phyloP scores from a whole-genome alignment of 2,329 filamentous ascomycete species.

The Exophiala mesophila region DNA sequence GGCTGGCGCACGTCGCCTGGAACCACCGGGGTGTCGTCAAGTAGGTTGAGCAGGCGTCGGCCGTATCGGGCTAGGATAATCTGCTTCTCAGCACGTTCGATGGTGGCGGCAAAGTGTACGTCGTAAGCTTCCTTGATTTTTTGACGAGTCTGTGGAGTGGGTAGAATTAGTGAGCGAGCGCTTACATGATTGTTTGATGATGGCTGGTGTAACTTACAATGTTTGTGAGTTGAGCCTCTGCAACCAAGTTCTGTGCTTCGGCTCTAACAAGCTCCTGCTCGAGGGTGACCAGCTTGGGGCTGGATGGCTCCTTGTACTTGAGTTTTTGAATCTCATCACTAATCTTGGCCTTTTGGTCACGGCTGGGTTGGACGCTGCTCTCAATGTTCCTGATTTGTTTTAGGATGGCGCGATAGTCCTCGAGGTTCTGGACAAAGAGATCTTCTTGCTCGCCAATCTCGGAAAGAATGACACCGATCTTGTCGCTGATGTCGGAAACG shows the following conservation, averaged over 20 bases:
- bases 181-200: neutral
- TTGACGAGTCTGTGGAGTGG: constrained; percentile 67
- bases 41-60: constrained; percentile 72
- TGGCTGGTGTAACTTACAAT: constrained; percentile 57
- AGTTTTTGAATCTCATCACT: constrained; percentile 86
- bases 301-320: constrained; percentile 88
- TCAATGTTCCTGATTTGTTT: constrained; percentile 96
- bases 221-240: constrained; percentile 93
- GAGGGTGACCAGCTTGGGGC: constrained; percentile 70
- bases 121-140: constrained; percentile 96
- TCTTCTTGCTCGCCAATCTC: constrained; percentile 96
- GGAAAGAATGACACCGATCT: constrained; percentile 84
- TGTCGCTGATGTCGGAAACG: constrained; percentile 87
- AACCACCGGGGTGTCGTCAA: constrained; percentile 85
- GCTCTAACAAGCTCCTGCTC: constrained; percentile 96
- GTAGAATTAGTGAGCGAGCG: constrained; percentile 4
- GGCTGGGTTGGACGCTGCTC: constrained; percentile 85
- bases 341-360: constrained; percentile 82
- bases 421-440: constrained; percentile 74
- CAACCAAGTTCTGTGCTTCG: constrained; percentile 92
- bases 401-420: constrained; percentile 74
- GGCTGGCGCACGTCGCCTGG: constrained; percentile 72
- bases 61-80: constrained; percentile 89
- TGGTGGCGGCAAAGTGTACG: constrained; percentile 79
- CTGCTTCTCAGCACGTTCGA: constrained; percentile 96